These are phyloP conservation scores for Curvularia sp. DNA, from an alignment of 2,329 filamentous ascomycete species.

Conservation along the genomic window DNA sequence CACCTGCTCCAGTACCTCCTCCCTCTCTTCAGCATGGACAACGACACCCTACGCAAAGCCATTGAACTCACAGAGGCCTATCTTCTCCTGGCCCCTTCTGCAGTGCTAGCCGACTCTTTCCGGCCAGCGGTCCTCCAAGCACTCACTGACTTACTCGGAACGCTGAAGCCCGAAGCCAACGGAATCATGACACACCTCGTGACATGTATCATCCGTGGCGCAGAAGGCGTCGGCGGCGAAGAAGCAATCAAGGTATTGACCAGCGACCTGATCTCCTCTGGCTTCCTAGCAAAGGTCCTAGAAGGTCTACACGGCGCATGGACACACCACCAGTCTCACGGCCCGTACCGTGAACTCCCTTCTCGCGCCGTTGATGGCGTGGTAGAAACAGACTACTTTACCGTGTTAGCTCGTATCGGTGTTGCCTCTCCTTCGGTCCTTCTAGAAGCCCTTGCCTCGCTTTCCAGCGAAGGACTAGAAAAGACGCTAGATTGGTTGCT, in stretches of 20 bases:
- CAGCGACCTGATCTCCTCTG: conserved; percentile 65
- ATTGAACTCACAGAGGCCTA: conserved; percentile 60
- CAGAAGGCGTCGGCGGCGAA: conserved; percentile 61
- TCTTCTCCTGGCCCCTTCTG: conserved; percentile 55
- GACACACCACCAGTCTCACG: conserved; percentile 76
- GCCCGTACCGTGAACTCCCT: conserved; percentile 70
- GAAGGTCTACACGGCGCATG: conserved; percentile 52
- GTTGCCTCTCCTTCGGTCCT: conserved; percentile 76
- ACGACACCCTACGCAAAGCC: conserved; percentile 57
- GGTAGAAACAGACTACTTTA: conserved; percentile 84
- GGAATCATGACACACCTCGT: conserved; percentile 56
- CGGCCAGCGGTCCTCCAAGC: conserved; percentile 51
- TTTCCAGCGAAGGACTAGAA: conserved; percentile 32
- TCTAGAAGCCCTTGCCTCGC: conserved; percentile 59
- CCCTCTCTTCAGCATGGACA: conserved; percentile 58
- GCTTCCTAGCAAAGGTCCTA: conserved; percentile 63
- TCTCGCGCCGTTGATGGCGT: conserved; percentile 74
- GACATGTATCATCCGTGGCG: conserved; percentile 58
- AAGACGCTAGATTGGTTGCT: conserved; percentile 58
- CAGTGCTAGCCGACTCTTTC: conserved; percentile 55
- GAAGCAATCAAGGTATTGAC: conserved; percentile 58
- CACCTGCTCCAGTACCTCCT: conserved; percentile 56
- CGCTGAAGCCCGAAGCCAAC: conserved; percentile 58
- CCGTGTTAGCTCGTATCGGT: conserved; percentile 79
- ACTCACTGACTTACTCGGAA: conserved; percentile 55